Base-by-base conservation (phyloP, 805 yeast genomes). In the Kodamaea nitidulidarum region DNA sequence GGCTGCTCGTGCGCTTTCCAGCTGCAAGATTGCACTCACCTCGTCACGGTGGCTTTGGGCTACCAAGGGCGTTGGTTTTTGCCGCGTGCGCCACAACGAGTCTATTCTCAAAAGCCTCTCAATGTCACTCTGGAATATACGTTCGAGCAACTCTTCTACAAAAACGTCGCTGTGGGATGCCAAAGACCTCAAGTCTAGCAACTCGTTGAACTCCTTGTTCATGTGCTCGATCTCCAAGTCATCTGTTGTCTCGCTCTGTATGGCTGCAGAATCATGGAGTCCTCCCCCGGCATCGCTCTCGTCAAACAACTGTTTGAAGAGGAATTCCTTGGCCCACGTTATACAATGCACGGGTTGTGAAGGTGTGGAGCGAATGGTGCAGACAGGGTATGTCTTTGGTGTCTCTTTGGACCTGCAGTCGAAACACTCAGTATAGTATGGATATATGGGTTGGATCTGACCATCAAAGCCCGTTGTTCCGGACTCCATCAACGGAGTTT, bases 391-490 rank as follows among this genome's bases (percentile, higher is more conserved):
- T 0, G 93, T 75, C 54, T 85, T 88, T 4, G 97, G 96, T 0
- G 95, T 81, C 26, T 80, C 93, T 53, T 91, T 88, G 4, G 83
- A 78, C 17, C 80, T 78, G 61, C 99, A 93, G 45, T 88, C 96
- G 61, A 88, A 95, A 61, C 99, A 93, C 63, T 93, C 98, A 2
- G 95, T 80, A 35, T 65, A 50, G 37, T 81, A 79, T 1, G 96
- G 95, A 45, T 78, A 72, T 41, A 93, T 91, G 2, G 96, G 96
- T 55, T 88, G 96, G 24, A 86, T 85, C 58, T 93, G 96, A 15
- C 99, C 99, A 46, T 80, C 81, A 47, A 82, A 84, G 1, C 99
- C 99, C 0, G 96, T 85, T 0, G 98, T 90, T 7, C 99, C 99
- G 39, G 88, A 78, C 60, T 93, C 98, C 73, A 93, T 78, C 36